Evolutionary conservation across 2,329 filamentous ascomycete species (phyloP).

Genomic region (Colletotrichum scovillei): DNA sequence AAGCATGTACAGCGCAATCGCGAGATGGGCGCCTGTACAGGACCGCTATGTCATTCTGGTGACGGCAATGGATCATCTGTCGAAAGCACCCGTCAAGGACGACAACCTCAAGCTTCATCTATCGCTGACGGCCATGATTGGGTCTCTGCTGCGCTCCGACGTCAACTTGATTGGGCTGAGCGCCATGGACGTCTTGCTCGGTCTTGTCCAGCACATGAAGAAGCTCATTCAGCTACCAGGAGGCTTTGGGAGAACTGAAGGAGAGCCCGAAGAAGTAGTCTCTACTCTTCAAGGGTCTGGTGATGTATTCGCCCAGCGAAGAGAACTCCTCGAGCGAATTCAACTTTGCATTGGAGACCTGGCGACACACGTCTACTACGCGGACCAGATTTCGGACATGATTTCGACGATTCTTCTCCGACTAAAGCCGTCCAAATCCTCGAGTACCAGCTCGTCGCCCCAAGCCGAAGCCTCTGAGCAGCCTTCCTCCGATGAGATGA

Average conservation of each 20-base stretch:
- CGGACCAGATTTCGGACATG: conserved; percentile 96
- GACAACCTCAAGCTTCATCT: conserved; percentile 79
- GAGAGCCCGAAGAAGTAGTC: conserved; percentile 45
- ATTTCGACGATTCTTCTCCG: conserved; percentile 82
- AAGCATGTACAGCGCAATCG: conserved; percentile 81
- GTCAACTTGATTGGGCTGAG: conserved; percentile 96
- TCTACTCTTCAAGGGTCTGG: conserved; percentile 48
- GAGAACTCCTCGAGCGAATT: conserved; percentile 75
- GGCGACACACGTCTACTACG: conserved; percentile 96
- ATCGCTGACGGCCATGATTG: conserved; percentile 80
- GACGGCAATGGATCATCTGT: conserved; percentile 80
- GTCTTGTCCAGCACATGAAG: conserved; percentile 85
- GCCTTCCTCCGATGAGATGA: conserved; percentile 47
- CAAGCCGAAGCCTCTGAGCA: conserved; percentile 58
- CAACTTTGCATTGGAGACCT: conserved; percentile 86
- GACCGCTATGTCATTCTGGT: conserved; percentile 92
- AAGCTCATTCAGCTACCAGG: conserved; percentile 76
- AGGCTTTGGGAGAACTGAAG: conserved; percentile 47
- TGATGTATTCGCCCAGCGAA: conserved; percentile 62
- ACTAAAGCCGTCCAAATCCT: conserved; percentile 72
- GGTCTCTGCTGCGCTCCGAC: conserved; percentile 85
- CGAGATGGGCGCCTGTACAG: conserved; percentile 92
- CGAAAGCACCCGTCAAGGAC: conserved; percentile 75
- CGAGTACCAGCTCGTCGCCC: conserved; percentile 56
- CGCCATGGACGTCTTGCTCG: conserved; percentile 92